phyloP scores from a whole-genome alignment of 352 stramenopile genomes.

The Globisporangium abappressorium region DNA sequence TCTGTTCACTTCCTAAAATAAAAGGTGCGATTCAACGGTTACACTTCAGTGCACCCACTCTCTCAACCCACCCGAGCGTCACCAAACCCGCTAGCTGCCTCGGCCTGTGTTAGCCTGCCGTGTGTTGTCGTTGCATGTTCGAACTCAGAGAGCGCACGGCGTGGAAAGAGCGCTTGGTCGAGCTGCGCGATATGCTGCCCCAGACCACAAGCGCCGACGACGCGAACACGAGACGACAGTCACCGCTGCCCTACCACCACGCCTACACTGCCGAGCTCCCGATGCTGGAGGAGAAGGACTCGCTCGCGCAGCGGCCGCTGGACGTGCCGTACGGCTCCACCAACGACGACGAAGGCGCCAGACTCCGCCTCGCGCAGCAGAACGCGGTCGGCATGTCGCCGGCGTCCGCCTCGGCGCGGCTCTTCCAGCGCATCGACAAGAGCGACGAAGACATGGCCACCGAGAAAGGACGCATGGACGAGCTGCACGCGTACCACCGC shows the following conservation, averaged over 20 bases:
- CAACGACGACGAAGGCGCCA: not conserved
- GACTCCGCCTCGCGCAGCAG: not conserved
- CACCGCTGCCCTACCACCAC: constrained; percentile 5
- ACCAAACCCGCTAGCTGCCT: not conserved
- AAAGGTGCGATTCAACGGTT: not conserved
- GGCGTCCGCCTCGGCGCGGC: constrained; percentile 6
- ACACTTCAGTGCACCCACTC: not conserved
- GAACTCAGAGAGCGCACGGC: constrained; percentile 7
- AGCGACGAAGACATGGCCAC: constrained; percentile 49
- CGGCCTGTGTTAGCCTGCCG: not conserved
- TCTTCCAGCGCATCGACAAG: constrained; percentile 22
- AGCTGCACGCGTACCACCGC: constrained; percentile 49
- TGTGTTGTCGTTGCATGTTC: not conserved
- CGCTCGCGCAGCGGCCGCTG: constrained; percentile 5
- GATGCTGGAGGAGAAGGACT: constrained; percentile 19
- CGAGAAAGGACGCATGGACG: constrained; percentile 44
- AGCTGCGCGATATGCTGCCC: constrained; percentile 21
- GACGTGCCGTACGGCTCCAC: not conserved
- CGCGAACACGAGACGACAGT: not conserved
- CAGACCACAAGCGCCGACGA: not conserved
- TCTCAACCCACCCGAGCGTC: not conserved
- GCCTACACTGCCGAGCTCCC: constrained; percentile 12
- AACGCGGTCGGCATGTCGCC: constrained; percentile 2
- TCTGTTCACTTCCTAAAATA: not conserved
- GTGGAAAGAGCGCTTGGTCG: constrained; percentile 16